A percentile compares a stretch with the other conserved stretches of the same genome.
phyloP scores from a whole-genome alignment of 1,284 basidiomycete genomes.

The Fomitopsis pinicola region DNA sequence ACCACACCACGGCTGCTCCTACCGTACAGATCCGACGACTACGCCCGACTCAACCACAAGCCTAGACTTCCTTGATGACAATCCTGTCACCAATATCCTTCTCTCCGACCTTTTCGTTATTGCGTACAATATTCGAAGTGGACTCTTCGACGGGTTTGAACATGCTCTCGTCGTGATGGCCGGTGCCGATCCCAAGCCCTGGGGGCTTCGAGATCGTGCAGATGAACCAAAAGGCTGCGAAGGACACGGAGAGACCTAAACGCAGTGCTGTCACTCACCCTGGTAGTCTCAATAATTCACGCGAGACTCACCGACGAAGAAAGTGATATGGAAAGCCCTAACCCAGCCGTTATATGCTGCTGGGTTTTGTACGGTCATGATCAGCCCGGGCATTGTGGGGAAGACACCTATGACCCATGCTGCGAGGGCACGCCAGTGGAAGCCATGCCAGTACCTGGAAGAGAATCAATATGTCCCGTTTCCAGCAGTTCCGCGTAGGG shows the following conservation, averaged over 20 bases:
- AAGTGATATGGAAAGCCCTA: slow-evolving; percentile 5
- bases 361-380: slow-evolving; percentile 4
- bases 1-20: too few relatives aligned
- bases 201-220: slow-evolving; percentile 3
- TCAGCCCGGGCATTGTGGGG: slow-evolving; percentile 5
- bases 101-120: not conserved
- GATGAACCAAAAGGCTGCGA: slow-evolving; percentile 5
- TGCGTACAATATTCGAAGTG: not conserved
- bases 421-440: slow-evolving; percentile 5
- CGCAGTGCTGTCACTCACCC: not conserved
- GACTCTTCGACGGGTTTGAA: not conserved
- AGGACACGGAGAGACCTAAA: slow-evolving; percentile 3
- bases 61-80: not conserved
- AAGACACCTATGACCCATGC: slow-evolving; percentile 6
- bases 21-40: not conserved
- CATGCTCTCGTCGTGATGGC: slow-evolving; percentile 4
- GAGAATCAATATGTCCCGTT: not conserved
- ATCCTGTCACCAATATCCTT: not conserved
- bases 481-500: not conserved
- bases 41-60: not conserved
- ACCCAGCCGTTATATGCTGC: slow-evolving; percentile 2
- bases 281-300: too few relatives aligned
- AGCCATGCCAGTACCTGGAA: slow-evolving; percentile 6
- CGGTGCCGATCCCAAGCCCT: not conserved
- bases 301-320: slow-evolving; percentile 3